Percentiles rank a stretch among this genome's conserved stretches.
Evolutionary conservation across 164 flowering plant genomes (phyloP).

Genomic region (Chimonanthus salicifolius): DNA sequence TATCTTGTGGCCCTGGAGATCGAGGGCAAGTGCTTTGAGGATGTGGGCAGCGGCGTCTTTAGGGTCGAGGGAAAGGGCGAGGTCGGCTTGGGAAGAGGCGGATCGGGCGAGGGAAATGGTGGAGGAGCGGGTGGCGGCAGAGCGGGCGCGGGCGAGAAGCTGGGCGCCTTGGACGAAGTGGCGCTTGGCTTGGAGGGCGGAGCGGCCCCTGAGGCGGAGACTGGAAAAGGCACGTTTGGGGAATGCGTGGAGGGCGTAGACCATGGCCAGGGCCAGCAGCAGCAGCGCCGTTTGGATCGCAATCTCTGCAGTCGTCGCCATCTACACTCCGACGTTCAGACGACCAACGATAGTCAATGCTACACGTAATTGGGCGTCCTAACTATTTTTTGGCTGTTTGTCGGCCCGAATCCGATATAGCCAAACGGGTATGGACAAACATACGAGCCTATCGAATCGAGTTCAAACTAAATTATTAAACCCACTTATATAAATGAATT

Average conservation of each 20-base stretch:
- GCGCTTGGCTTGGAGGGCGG: constrained; percentile 53
- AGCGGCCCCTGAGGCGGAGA: constrained; percentile 35
- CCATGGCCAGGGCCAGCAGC: constrained; percentile 15
- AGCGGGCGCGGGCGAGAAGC: constrained; percentile 58
- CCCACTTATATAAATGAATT: too few relatives aligned
- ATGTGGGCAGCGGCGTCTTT: constrained; percentile 84
- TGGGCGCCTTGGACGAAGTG: constrained; percentile 92
- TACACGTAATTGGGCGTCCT: too few relatives aligned
- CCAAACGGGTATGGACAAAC: too few relatives aligned
- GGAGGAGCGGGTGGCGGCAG: constrained; percentile 28
- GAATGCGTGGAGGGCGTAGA: constrained; percentile 42
- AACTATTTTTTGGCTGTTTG: too few relatives aligned
- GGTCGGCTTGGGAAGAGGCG: constrained; percentile 58
- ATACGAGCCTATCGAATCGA: too few relatives aligned
- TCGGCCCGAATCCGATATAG: too few relatives aligned
- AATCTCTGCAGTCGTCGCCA: not conserved
- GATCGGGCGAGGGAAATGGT: constrained; percentile 40
- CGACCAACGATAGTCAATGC: too few relatives aligned
- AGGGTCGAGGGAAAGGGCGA: constrained; percentile 61
- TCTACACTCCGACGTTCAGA: not conserved
- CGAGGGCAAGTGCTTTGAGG: constrained; percentile 67
- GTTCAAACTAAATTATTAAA: too few relatives aligned
- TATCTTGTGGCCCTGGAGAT: constrained; percentile 51
- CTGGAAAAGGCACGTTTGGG: constrained; percentile 40
- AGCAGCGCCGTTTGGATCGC: constrained; percentile 15